phyloP scores from a whole-genome alignment of 805 yeast species.

The Saturnispora ahearnii region DNA sequence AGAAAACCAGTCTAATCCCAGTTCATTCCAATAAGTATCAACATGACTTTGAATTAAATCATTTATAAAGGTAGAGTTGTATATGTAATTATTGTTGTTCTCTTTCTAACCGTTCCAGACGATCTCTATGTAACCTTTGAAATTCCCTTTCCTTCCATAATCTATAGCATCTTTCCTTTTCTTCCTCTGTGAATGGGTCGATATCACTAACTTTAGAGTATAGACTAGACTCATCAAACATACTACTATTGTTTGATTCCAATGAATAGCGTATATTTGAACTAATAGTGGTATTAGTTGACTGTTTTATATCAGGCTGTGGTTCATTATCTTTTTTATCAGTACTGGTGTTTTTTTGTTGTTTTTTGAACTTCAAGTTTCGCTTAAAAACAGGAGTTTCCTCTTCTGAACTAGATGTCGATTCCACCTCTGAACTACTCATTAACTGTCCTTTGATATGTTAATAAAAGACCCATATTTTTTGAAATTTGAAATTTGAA shows the following conservation, averaged over 20 bases:
- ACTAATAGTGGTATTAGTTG: not conserved
- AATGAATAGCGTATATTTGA: not conserved
- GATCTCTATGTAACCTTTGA: slow-evolving; percentile 25
- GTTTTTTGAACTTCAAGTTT: slow-evolving; percentile 2
- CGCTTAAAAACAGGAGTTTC: not conserved
- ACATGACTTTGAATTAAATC: not conserved
- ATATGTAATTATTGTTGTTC: slow-evolving; percentile 22
- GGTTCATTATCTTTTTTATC: not conserved
- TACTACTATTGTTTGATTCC: not conserved
- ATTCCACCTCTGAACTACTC: not conserved
- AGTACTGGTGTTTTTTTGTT: not conserved
- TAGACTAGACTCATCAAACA: slow-evolving; percentile 1
- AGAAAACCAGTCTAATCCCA: slow-evolving; percentile 6
- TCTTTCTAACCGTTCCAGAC: slow-evolving; percentile 16
- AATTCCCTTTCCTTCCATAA: slow-evolving; percentile 30
- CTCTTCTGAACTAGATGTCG: not conserved
- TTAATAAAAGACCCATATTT: not conserved
- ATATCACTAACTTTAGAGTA: slow-evolving; percentile 40
- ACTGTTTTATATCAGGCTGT: not conserved
- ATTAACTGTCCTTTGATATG: not conserved
- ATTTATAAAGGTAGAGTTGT: not conserved
- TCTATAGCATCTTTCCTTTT: slow-evolving; percentile 32
- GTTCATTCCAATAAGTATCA: not conserved
- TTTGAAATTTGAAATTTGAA: not conserved
- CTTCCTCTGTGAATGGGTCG: slow-evolving; percentile 32